phyloP scores from a whole-genome alignment of 2,329 filamentous ascomycete genomes.

The Cercospora citrullina region DNA sequence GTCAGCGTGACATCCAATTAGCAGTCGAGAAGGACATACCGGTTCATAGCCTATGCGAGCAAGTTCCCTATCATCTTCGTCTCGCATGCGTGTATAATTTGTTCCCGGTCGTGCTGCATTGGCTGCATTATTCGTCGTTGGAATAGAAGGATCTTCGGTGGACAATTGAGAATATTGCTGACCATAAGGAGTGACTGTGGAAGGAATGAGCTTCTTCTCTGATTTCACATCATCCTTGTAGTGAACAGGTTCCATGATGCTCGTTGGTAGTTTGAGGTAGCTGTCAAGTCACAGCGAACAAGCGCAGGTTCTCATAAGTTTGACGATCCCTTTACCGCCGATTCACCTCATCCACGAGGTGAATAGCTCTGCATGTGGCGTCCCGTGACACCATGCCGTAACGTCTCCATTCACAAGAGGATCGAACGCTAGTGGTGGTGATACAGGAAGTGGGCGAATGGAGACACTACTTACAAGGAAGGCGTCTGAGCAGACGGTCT shows the following conservation, averaged over 20 bases:
- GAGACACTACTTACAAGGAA: slow-evolving; percentile 11
- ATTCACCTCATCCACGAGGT: slow-evolving; percentile 11
- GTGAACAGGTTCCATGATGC: slow-evolving; percentile 21
- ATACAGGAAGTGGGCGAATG: slow-evolving; percentile 1
- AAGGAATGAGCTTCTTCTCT: slow-evolving; percentile 17
- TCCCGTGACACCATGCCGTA: slow-evolving; percentile 11
- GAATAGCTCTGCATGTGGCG: slow-evolving; percentile 1
- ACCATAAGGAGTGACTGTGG: slow-evolving; percentile 6
- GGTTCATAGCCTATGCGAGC: slow-evolving; percentile 64
- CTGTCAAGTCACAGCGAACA: slow-evolving; percentile 2
- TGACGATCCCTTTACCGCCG: slow-evolving; percentile 19
- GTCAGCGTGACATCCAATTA: not conserved
- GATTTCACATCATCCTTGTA: slow-evolving; percentile 1
- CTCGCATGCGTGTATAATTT: slow-evolving; percentile 22
- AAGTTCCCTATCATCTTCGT: slow-evolving; percentile 62
- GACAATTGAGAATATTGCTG: not conserved
- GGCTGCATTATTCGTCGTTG: not conserved
- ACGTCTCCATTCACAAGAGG: not conserved
- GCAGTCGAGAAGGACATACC: slow-evolving; percentile 41
- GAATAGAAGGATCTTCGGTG: not conserved
- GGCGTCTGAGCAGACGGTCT: slow-evolving; percentile 5
- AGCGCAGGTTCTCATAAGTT: not conserved
- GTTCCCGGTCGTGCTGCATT: not conserved
- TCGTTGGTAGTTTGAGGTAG: slow-evolving; percentile 2
- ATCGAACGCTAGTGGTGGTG: slow-evolving; percentile 1